Evolutionary conservation across 2,329 filamentous ascomycete genomes (phyloP).

Genomic region (Niveomyces coronatus): DNA sequence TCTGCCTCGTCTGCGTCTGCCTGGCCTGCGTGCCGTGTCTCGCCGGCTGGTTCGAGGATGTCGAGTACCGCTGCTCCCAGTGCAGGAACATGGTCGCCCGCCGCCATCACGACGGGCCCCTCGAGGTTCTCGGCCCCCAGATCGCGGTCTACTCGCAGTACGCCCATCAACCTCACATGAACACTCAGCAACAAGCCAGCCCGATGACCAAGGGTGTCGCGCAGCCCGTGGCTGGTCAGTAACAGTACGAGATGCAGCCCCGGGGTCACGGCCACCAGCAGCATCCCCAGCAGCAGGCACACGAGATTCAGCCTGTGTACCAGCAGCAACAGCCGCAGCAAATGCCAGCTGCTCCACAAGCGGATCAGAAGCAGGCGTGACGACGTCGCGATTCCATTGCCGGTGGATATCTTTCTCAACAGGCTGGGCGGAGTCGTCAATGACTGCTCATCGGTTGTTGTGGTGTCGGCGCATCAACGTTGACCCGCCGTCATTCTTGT

Average conservation of each 20-base stretch:
- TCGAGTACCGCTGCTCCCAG: slow-evolving; percentile 18
- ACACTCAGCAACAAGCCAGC: slow-evolving; percentile 3
- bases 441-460: no score
- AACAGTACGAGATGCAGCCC: slow-evolving; percentile 8
- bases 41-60: slow-evolving; percentile 23
- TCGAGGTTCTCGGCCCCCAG: slow-evolving; percentile 16
- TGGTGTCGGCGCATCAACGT: no score
- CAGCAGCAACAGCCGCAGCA: slow-evolving; percentile 1
- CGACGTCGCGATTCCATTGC: no score
- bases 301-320: slow-evolving; percentile 6
- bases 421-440: no score
- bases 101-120: slow-evolving; percentile 12
- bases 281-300: slow-evolving; percentile 1
- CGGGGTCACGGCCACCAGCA: neutral
- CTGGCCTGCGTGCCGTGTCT: slow-evolving; percentile 22
- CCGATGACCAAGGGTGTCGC: slow-evolving; percentile 2
- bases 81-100: slow-evolving; percentile 21
- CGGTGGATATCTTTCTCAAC: no score
- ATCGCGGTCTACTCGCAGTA: slow-evolving; percentile 12
- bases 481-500: no score
- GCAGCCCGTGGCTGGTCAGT: neutral
- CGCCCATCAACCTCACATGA: slow-evolving; percentile 11
- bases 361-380: slow-evolving; percentile 2
- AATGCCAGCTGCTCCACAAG: neutral
- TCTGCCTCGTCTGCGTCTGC: slow-evolving; percentile 23